A percentile compares a stretch with the other conserved stretches of the same genome.
Conservation (phyloP, 1,284 basidiomycete genomes). For the Coniferiporia weirii region DNA sequence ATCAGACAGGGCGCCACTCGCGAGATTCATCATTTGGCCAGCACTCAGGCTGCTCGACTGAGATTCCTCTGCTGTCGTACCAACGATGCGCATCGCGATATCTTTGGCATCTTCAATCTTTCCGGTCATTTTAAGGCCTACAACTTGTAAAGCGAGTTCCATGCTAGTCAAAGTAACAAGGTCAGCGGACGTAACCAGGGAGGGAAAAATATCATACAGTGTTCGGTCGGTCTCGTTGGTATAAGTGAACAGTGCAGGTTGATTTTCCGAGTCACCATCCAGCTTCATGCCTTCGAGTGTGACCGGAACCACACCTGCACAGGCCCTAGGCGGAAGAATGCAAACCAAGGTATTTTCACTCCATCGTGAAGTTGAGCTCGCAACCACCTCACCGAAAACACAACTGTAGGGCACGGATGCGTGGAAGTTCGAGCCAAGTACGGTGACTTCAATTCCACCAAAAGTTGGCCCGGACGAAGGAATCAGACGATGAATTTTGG, state of each 20-base stretch:
- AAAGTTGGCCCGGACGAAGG: conserved; percentile 88
- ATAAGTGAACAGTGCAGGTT: conserved; percentile 76
- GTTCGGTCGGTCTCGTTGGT: conserved; percentile 86
- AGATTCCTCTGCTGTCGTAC: conserved; percentile 41
- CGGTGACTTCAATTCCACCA: conserved; percentile 93
- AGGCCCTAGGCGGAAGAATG: conserved; percentile 78
- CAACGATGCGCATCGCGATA: conserved; percentile 82
- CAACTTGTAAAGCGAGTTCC: conserved; percentile 92
- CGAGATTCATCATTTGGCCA: conserved; percentile 50
- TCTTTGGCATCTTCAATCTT: conserved; percentile 90
- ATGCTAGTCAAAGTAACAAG: conserved; percentile 49
- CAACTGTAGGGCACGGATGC: conserved; percentile 65
- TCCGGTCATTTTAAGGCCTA: conserved; percentile 94
- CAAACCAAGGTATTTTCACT: conserved; percentile 93
- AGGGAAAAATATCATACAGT: conserved; percentile 50
- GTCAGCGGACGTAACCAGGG: conserved; percentile 22
- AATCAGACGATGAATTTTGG: conserved; percentile 80
- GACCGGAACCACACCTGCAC: conserved; percentile 87
- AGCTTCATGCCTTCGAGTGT: conserved; percentile 73
- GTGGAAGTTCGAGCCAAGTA: conserved; percentile 88
- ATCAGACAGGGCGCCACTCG: conserved; percentile 39
- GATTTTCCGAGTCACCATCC: conserved; percentile 45
- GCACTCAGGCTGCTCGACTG: conserved; percentile 31
- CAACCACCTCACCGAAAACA: conserved; percentile 81
- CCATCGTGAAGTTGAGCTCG: conserved; percentile 86